Base-by-base conservation (phyloP, 345 rosid species). In the Syzygium aromaticum region DNA sequence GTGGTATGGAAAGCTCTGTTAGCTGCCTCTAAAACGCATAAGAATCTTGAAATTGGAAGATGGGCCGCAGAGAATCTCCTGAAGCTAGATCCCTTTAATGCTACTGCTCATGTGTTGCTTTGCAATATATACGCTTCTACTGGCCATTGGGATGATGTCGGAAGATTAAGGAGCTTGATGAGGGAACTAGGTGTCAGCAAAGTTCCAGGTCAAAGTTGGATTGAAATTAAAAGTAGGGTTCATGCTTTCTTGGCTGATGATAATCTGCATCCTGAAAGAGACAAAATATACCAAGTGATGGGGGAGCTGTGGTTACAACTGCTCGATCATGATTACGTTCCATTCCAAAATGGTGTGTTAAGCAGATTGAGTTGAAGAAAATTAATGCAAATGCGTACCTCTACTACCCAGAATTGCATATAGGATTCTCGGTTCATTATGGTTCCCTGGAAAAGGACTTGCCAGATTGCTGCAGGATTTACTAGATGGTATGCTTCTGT, bases 161-260 rank as follows among this genome's bases (percentile, higher is more conserved):
- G 97, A 23, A 92, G 90, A 78, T 73, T 95, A 88, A 91, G 96
- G 85, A 92, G 84, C 86, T 87, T 86, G 27, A 96, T 95, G 98
- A 96, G 91, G 87, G 90, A 88, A 82, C 91, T 85, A 8, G 92
- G 92, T 38, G 90, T 94, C 23, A 92, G 89, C 88, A 94, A 96
- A 91, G 87, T 90, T 86, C 97, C 98, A 12, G 98, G 98, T 54
- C 95, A 93, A 89, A 96, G 99, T 90, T 94, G 97, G 98, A 93
- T 95, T 46, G 98, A 94, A 88, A 89, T 95, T 84, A 87, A 92
- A 87, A 88, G 90, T 27, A 85, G 78, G 46, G 88, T 92, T 57
- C 95, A 95, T 89, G 88, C 92, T 84, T 95, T 96, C 88, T 84
- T 93, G 88, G 98, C 95, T 43, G 92, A 92, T 80, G 98, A 95